phyloP scores from a whole-genome alignment of 352 stramenopile genomes.

The Pythium rishiriense region DNA sequence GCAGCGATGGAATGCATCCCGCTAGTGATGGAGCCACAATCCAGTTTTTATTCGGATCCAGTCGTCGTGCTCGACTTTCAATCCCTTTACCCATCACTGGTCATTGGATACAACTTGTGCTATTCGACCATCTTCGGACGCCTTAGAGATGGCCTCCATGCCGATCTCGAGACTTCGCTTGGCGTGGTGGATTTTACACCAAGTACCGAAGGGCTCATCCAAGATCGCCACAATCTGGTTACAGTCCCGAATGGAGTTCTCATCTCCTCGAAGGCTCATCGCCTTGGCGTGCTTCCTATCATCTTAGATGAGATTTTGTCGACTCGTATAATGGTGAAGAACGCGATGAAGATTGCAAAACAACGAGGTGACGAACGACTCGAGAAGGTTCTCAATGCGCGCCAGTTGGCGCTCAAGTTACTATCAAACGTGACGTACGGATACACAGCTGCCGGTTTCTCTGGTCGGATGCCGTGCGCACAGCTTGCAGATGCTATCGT shows the following conservation, averaged over 20 bases:
- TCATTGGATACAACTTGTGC: conserved; percentile 99
- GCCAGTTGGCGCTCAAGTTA: conserved; percentile 97
- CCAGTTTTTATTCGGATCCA: conserved; percentile 95
- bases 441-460: conserved; percentile 98
- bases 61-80: conserved; percentile 99
- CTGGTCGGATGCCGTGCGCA: conserved; percentile 94
- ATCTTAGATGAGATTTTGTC: conserved; percentile 95
- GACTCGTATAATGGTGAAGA: conserved; percentile 99
- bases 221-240: conserved; percentile 51
- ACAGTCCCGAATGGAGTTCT: conserved; percentile 94
- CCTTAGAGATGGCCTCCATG: conserved; percentile 76
- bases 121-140: conserved; percentile 96
- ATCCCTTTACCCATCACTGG: conserved; percentile 99
- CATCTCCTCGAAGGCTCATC: conserved; percentile 92
- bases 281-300: conserved; percentile 95
- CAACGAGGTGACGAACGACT: conserved; percentile 58
- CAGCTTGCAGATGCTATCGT: conserved; percentile 99
- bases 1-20: conserved; percentile 92
- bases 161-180: conserved; percentile 63
- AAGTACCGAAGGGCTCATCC: conserved; percentile 42
- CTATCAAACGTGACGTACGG: conserved; percentile 99
- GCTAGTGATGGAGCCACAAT: conserved; percentile 95
- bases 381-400: conserved; percentile 73
- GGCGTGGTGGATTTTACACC: conserved; percentile 62
- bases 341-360: conserved; percentile 93